A percentile compares a stretch with the other conserved stretches of the same genome.
Evolutionary conservation across 352 stramenopile species (phyloP).

Genomic region (Phytopythium helicoides): DNA sequence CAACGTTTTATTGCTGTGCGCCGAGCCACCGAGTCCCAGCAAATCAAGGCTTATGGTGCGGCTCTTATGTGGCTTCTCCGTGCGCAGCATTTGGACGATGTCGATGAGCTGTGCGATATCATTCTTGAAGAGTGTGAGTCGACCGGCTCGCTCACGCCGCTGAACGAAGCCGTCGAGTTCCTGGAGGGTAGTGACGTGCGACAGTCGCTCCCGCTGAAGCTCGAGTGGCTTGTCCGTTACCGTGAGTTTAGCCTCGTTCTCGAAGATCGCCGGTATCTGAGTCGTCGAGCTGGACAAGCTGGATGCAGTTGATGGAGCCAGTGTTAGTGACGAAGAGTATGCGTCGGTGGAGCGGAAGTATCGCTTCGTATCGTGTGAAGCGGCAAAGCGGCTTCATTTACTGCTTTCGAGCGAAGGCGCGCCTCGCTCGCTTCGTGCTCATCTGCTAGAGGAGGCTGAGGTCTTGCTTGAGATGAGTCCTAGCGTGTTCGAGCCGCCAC

Average conservation of each 20-base stretch:
- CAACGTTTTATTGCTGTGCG: constrained; percentile 34
- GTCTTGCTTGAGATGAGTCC: constrained; percentile 44
- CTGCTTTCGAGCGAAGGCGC: constrained; percentile 43
- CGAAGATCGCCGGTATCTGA: constrained; percentile 43
- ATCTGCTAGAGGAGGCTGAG: constrained; percentile 48
- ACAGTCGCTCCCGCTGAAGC: constrained; percentile 40
- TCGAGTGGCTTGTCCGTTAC: constrained; percentile 67
- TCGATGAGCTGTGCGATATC: constrained; percentile 54
- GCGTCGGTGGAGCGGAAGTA: constrained; percentile 35
- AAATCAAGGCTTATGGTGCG: constrained; percentile 31
- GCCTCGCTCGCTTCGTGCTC: constrained; percentile 38
- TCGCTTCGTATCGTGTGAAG: constrained; percentile 61
- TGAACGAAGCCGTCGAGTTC: constrained; percentile 74
- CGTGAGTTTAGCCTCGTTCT: constrained; percentile 68
- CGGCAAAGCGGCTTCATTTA: constrained; percentile 52
- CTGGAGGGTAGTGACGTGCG: constrained; percentile 34
- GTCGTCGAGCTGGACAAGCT: background rate
- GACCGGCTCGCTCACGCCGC: constrained; percentile 29
- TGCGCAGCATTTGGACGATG: constrained; percentile 48
- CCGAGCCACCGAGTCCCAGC: constrained; percentile 41
- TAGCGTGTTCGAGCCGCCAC: constrained; percentile 44
- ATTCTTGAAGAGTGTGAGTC: constrained; percentile 48
- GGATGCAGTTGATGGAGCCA: background rate
- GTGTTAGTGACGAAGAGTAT: constrained; percentile 19
- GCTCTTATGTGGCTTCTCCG: constrained; percentile 71